phyloP scores from a whole-genome alignment of 345 rosid species.

The Crucihimalaya himalaica region DNA sequence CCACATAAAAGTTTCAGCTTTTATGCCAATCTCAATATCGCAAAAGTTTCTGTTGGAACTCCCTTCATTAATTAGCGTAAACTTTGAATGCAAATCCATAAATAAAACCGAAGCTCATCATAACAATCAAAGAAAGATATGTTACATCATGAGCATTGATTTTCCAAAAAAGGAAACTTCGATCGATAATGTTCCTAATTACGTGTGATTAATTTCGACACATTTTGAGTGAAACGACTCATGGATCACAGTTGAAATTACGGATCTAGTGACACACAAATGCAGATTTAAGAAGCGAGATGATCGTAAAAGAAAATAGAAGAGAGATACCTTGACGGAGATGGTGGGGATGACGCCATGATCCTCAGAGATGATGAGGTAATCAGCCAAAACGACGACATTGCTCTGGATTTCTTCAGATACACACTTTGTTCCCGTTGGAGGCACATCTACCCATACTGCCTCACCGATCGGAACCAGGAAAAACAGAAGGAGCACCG shows the following conservation, averaged over 20 bases:
- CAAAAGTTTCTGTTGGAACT: neutral
- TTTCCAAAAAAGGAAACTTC: constrained; percentile 8
- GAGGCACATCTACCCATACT: constrained; percentile 74
- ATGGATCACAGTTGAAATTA: neutral
- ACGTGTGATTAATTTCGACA: neutral
- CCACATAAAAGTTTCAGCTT: too few species aligned
- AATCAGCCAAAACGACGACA: constrained; percentile 82
- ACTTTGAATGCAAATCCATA: neutral
- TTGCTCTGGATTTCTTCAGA: constrained; percentile 90
- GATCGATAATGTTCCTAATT: neutral
- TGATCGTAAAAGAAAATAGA: neutral
- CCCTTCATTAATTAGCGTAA: neutral
- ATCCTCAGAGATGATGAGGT: constrained; percentile 63
- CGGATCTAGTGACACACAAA: constrained; percentile 23
- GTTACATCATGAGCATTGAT: neutral
- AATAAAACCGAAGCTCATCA: neutral
- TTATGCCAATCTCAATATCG: too few species aligned
- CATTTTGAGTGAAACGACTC: neutral
- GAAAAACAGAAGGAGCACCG: neutral
- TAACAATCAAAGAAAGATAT: constrained; percentile 1
- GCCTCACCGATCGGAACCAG: constrained; percentile 46
- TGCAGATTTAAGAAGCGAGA: constrained; percentile 10
- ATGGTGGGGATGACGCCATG: constrained; percentile 47
- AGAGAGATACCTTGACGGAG: constrained; percentile 56
- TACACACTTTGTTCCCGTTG: constrained; percentile 86